These are phyloP conservation scores for Rhodotorula sp. DNA, from an alignment of 1,284 basidiomycete genomes.

Conservation along the genomic window DNA sequence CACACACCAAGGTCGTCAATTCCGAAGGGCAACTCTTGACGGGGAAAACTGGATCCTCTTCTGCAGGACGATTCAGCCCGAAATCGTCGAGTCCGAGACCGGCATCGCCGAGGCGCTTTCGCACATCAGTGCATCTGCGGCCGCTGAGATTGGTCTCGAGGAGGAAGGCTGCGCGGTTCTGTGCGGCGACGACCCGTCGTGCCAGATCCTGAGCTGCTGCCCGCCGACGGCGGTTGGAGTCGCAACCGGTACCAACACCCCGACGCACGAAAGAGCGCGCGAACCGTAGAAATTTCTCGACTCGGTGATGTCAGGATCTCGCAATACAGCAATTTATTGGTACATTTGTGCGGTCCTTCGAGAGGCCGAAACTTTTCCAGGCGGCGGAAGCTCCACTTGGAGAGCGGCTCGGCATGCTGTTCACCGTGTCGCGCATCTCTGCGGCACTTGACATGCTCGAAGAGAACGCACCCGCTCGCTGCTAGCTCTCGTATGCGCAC, in stretches of 20 bases:
- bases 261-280: neutral
- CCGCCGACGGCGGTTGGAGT: slow-evolving; percentile 22
- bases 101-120: neutral
- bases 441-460: no score
- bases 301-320: neutral
- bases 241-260: neutral
- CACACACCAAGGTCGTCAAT: neutral
- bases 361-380: no score
- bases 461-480: no score
- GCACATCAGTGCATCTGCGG: slow-evolving; percentile 23
- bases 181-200: slow-evolving; percentile 40
- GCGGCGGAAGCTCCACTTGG: no score
- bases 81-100: slow-evolving; percentile 37
- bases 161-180: slow-evolving; percentile 40
- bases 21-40: no score
- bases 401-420: no score
- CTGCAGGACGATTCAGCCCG: slow-evolving; percentile 46
- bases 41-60: no score
- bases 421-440: no score
- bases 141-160: slow-evolving; percentile 21
- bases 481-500: no score
- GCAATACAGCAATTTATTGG: no score
- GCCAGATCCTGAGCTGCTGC: slow-evolving; percentile 37
- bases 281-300: neutral
- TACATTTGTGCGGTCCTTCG: no score